Conservation (phyloP, 2,329 filamentous ascomycete genomes). For the Intubia oerlemansii region DNA sequence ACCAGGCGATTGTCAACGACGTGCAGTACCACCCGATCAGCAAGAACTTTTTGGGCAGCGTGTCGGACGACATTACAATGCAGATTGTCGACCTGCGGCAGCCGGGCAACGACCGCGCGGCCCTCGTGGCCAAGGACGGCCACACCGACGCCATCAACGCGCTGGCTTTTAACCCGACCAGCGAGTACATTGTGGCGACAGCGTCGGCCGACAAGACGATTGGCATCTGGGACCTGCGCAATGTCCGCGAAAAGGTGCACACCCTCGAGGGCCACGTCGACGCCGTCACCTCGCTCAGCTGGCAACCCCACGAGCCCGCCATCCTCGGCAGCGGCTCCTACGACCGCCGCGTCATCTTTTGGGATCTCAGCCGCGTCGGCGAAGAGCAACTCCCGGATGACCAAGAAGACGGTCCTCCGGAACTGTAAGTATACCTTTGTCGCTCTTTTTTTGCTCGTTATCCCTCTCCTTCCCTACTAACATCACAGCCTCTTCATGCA, state of each 20-base stretch:
- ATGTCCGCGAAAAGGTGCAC: slow-evolving; percentile 77
- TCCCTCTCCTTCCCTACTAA: too few relatives aligned
- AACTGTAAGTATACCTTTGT: too few relatives aligned
- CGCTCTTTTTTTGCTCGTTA: too few relatives aligned
- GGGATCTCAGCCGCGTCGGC: slow-evolving; percentile 81
- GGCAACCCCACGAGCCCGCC: slow-evolving; percentile 80
- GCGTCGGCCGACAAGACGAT: slow-evolving; percentile 92
- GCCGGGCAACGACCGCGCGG: slow-evolving; percentile 40
- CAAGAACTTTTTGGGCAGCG: slow-evolving; percentile 68
- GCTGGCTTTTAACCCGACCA: slow-evolving; percentile 81
- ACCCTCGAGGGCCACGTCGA: slow-evolving; percentile 74
- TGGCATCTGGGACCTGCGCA: slow-evolving; percentile 85
- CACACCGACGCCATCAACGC: slow-evolving; percentile 90
- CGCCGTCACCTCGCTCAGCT: slow-evolving; percentile 76
- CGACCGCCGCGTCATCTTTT: slow-evolving; percentile 85
- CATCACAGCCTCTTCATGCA: slow-evolving; percentile 99
- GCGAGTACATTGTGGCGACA: slow-evolving; percentile 78
- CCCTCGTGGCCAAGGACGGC: slow-evolving; percentile 47
- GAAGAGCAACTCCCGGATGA: slow-evolving; percentile 93
- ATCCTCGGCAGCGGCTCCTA: slow-evolving; percentile 84
- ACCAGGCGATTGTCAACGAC: slow-evolving; percentile 84
- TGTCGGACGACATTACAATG: slow-evolving; percentile 85
- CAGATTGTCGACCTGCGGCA: slow-evolving; percentile 78
- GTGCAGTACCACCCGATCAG: slow-evolving; percentile 87
- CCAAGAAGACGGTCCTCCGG: slow-evolving; percentile 81